These are phyloP conservation scores for Turritis glabra DNA, from an alignment of 345 rosid species.

Conservation along the genomic window DNA sequence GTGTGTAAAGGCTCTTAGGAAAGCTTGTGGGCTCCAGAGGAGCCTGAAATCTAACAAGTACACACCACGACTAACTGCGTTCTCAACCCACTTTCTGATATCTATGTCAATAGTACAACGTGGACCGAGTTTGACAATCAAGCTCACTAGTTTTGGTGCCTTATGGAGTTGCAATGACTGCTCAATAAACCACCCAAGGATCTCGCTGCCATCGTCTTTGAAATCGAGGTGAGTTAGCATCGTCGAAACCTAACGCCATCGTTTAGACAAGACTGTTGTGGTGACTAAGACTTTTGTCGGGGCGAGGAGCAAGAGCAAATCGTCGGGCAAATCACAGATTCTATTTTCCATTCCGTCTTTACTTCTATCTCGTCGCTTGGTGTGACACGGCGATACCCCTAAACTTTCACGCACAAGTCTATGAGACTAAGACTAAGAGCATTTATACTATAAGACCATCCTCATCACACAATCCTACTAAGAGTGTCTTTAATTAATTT, in stretches of 20 bases:
- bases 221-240: neutral
- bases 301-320: neutral
- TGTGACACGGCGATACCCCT: too few relatives aligned
- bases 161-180: slow-evolving; percentile 18
- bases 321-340: slow-evolving; percentile 1
- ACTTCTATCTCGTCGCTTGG: too few relatives aligned
- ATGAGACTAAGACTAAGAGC: too few relatives aligned
- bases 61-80: neutral
- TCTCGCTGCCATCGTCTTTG: slow-evolving; percentile 10
- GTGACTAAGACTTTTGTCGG: neutral
- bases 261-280: slow-evolving; percentile 11
- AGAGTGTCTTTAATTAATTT: too few relatives aligned
- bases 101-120: neutral
- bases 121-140: neutral
- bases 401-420: too few relatives aligned
- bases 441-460: too few relatives aligned
- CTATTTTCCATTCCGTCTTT: neutral
- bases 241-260: slow-evolving; percentile 10
- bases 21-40: neutral
- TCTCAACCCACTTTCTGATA: neutral
- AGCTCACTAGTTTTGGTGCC: neutral
- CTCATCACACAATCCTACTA: too few relatives aligned
- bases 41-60: neutral
- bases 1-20: neutral
- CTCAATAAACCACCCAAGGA: neutral